A percentile compares a stretch with the other conserved stretches of the same genome.
phyloP scores from a whole-genome alignment of 2,329 filamentous ascomycete species.

The Venturia aucupariae region DNA sequence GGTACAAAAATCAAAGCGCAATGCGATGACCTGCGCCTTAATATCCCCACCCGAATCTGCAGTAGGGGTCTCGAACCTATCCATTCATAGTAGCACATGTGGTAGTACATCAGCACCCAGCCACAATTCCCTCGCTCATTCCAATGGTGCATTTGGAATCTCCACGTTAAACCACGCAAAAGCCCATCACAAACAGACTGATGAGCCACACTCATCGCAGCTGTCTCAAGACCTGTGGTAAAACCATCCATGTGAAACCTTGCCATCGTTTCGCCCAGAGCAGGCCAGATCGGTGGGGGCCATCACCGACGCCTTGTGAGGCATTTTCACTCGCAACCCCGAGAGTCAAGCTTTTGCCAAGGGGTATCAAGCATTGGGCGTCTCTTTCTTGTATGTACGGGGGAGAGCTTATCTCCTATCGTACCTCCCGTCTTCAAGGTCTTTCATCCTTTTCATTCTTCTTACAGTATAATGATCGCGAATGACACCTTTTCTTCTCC shows the following conservation, averaged over 20 bases:
- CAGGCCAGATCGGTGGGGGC: too few relatives aligned
- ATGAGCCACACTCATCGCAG: background rate
- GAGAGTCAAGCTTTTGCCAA: conserved; percentile 7
- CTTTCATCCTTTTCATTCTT: background rate
- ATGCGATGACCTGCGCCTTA: background rate
- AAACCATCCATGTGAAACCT: background rate
- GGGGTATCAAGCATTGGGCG: background rate
- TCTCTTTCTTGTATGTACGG: background rate
- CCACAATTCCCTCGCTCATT: background rate
- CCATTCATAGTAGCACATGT: too few relatives aligned
- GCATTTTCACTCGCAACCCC: background rate
- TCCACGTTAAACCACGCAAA: background rate
- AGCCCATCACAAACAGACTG: background rate
- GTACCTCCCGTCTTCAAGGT: background rate
- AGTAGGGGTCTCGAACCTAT: background rate
- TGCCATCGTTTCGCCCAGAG: background rate
- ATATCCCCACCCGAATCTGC: background rate
- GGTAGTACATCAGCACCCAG: background rate
- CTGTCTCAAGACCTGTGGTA: background rate
- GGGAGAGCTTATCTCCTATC: background rate
- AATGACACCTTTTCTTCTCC: background rate
- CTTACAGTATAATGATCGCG: background rate
- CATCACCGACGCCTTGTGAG: background rate
- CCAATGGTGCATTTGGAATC: background rate
- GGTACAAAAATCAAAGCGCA: background rate